Evolutionary conservation across 2,329 filamentous ascomycete genomes (phyloP), one percentile per base, ranked within the genome.

Genomic region (Neonectria ditissima): DNA sequence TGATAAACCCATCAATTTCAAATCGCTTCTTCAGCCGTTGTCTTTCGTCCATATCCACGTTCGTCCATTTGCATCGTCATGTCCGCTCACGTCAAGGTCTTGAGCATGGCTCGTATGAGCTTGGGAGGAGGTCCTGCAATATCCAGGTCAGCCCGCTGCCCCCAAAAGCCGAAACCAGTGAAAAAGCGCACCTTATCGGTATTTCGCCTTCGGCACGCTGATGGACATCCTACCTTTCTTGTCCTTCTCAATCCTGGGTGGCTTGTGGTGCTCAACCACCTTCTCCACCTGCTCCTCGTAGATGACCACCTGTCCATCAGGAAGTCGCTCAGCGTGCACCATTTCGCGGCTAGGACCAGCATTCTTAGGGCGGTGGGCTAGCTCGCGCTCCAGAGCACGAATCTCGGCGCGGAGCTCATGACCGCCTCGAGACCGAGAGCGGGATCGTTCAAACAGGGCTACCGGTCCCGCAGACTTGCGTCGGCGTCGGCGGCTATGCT

Each of bases 221-320:
- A 94, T 89, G 84, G 90, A 88, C 89, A 96, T 90, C 92, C 91
- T 96, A 97, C 94, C 94, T 94, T 92, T 96, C 85, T 91, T 91
- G 82, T 97, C 93, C 84, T 92, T 93, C 81, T 93, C 92, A 73
- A 97, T 89, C 72, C 91, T 85, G 67, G 92, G 83, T 57, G 87
- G 87, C 76, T 82, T 85, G 74, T 80, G 80, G 52, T 82, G 81
- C 72, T 86, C 84, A 68, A 85, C 82, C 55, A 87, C 77, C 73
- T 80, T 82, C 78, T 89, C 86, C 68, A 89, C 78, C 72, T 83
- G 77, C 69, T 89, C 85, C 79, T 88, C 84, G 66, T 89, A 90
- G 45, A 92, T 77, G 48, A 92, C 84, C 34, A 92, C 75, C 69
- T 89, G 84, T 50, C 87, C 89, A 57, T 89, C 86, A 28, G 84